Conservation (phyloP, 2,329 filamentous ascomycete species). For the Nemania bipapillata region DNA sequence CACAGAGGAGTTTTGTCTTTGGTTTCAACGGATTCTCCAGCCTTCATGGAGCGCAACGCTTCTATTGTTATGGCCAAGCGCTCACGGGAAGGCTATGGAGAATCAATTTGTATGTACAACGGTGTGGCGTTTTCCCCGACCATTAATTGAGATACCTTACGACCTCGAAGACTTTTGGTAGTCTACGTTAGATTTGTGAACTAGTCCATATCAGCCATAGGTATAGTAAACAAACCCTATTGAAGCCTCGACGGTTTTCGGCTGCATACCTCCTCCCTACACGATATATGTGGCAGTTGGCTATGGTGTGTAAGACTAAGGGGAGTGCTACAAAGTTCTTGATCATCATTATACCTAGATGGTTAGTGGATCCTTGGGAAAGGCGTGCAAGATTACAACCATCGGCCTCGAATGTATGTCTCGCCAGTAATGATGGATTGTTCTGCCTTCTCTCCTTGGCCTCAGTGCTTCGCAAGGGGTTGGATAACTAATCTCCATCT, state of each 20-base stretch:
- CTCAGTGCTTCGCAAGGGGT: background rate
- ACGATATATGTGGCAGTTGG: too few species aligned
- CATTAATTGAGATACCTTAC: slow-evolving; percentile 58
- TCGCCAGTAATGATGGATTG: background rate
- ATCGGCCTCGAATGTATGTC: background rate
- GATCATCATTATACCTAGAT: too few species aligned
- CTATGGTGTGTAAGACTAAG: too few species aligned
- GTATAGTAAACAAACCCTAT: background rate
- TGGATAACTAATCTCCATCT: background rate
- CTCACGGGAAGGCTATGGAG: slow-evolving; percentile 40
- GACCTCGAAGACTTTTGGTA: slow-evolving; percentile 33
- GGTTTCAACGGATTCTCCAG: slow-evolving; percentile 49
- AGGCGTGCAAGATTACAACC: too few species aligned
- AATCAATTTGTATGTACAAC: slow-evolving; percentile 58
- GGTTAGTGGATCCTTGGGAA: too few species aligned
- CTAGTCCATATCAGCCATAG: background rate
- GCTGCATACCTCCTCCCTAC: too few species aligned
- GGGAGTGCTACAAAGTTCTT: too few species aligned
- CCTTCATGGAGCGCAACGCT: slow-evolving; percentile 47
- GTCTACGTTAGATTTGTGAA: background rate
- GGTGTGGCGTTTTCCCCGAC: slow-evolving; percentile 57
- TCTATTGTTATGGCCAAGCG: slow-evolving; percentile 40
- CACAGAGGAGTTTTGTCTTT: slow-evolving; percentile 39
- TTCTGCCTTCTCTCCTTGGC: background rate
- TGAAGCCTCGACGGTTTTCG: too few species aligned